Conservation (phyloP, 352 stramenopile species). For the Globisporangium parvum region DNA sequence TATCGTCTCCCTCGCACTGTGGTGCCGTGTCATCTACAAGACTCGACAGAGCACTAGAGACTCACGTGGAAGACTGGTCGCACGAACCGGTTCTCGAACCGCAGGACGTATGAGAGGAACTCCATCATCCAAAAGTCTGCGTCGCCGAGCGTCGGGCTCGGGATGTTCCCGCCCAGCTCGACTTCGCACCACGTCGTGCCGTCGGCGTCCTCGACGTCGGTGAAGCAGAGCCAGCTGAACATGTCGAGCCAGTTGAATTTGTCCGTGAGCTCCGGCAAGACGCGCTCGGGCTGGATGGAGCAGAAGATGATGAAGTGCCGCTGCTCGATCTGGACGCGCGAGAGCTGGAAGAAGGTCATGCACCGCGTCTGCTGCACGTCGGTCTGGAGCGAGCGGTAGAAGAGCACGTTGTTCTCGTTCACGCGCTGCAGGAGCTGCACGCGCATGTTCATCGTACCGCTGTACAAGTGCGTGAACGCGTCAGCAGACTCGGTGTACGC, state of each 20-base stretch:
- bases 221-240: conserved; percentile 33
- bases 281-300: conserved; percentile 23
- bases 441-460: conserved; percentile 21
- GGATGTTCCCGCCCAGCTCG: conserved; percentile 44
- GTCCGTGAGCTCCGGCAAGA: conserved; percentile 13
- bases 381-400: conserved; percentile 25
- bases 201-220: conserved; percentile 6
- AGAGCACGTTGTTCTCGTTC: conserved; percentile 24
- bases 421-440: conserved; percentile 31
- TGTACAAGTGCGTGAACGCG: conserved; percentile 28
- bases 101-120: conserved; percentile 49
- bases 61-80: conserved; percentile 22
- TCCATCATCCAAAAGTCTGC: conserved; percentile 51
- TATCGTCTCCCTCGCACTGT: background rate
- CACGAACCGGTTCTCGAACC: conserved; percentile 31
- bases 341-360: conserved; percentile 31
- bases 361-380: conserved; percentile 19
- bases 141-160: conserved; percentile 26
- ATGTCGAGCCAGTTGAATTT: conserved; percentile 22
- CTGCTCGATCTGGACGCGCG: conserved; percentile 14
- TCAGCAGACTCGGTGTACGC: conserved; percentile 24
- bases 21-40: too few species aligned
- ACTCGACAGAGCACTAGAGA: background rate
- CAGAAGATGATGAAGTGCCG: conserved; percentile 27
- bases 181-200: conserved; percentile 20